These are phyloP conservation scores for Thalassiosira hispida DNA, from an alignment of 352 stramenopile genomes.

Conservation along the genomic window DNA sequence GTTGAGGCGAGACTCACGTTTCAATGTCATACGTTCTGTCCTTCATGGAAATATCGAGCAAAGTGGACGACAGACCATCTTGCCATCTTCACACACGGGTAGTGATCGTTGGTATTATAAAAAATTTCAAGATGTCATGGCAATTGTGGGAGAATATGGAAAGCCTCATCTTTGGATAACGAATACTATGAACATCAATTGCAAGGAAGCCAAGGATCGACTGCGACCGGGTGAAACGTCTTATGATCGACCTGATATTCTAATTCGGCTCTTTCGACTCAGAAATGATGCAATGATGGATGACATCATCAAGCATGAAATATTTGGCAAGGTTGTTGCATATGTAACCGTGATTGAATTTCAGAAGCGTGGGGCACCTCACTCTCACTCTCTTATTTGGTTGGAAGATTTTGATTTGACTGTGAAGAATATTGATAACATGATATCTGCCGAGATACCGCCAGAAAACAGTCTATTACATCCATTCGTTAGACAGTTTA, in stretches of 20 bases:
- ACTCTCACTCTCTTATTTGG: conserved; percentile 76
- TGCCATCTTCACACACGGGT: conserved; percentile 26
- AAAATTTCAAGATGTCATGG: conserved; percentile 63
- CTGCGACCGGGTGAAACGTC: conserved; percentile 17
- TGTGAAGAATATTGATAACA: conserved; percentile 22
- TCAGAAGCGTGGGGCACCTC: conserved; percentile 72
- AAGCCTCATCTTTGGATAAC: conserved; percentile 72
- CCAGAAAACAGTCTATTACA: not conserved
- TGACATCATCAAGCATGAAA: conserved; percentile 60
- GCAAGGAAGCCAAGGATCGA: conserved; percentile 64
- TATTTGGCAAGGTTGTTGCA: conserved; percentile 53
- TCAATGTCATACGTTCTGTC: not conserved
- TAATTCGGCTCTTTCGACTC: conserved; percentile 30
- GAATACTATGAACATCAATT: conserved; percentile 72
- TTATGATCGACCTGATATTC: conserved; percentile 37
- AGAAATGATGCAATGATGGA: conserved; percentile 13
- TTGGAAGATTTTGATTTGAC: conserved; percentile 47
- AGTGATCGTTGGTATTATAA: conserved; percentile 21
- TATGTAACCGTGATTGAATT: conserved; percentile 75
- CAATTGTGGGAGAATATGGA: conserved; percentile 58
- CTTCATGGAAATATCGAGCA: not conserved
- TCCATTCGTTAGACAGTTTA: conserved; percentile 1
- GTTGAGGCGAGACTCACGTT: not conserved
- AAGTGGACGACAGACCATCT: conserved; percentile 1
- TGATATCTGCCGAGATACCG: conserved; percentile 36